Base-by-base conservation (phyloP, 192 early-diverging fungal genomes). In the Linnemannia hyalina region DNA sequence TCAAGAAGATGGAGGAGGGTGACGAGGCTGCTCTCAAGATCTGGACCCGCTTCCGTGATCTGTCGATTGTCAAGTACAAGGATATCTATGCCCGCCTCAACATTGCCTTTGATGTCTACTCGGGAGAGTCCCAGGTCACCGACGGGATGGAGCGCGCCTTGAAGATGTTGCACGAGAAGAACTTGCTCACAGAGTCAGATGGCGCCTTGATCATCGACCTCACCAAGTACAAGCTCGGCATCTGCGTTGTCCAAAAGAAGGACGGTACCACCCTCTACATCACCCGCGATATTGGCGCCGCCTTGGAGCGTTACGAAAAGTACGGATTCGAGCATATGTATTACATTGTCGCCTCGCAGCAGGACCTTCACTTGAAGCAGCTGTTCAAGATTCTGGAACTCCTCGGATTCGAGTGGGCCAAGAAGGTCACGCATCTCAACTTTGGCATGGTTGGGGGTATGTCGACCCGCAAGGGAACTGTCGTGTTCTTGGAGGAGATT, bases 261-360 rank as follows among this genome's bases (percentile, higher is more conserved):
- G 98, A 99, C 83, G 98, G 98, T 68, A 95, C 96, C 7, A 94
- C 97, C 3, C 92, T 99, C 32, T 99, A 99, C 85, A 91, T 98
- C 38, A 97, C 98, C 60, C 96, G 97, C 76, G 98, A 99, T 89
- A 96, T 99, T 88, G 99, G 98, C 75, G 98, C 97, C 54, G 97
- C 97, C 71, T 93, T 96, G 72, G 93, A 96, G 89, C 97, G 99
- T 85, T 93, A 95, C 76, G 95, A 96, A 70, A 93, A 90, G 71
- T 97, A 96, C 88, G 90, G 96, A 72, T 98, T 97, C 89, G 97
- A 99, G 89, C 93, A 95, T 82, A 95, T 98, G 92, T 92, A 96
- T 86, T 99, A 99, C 78, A 94, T 99, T 68, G 95, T 99, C 23
- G 95, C 94, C 73, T 94, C 94, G 52, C 95, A 96, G 76, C 99